Evolutionary conservation across 2,329 filamentous ascomycete species (phyloP).

Genomic region (Alternaria postmessia): DNA sequence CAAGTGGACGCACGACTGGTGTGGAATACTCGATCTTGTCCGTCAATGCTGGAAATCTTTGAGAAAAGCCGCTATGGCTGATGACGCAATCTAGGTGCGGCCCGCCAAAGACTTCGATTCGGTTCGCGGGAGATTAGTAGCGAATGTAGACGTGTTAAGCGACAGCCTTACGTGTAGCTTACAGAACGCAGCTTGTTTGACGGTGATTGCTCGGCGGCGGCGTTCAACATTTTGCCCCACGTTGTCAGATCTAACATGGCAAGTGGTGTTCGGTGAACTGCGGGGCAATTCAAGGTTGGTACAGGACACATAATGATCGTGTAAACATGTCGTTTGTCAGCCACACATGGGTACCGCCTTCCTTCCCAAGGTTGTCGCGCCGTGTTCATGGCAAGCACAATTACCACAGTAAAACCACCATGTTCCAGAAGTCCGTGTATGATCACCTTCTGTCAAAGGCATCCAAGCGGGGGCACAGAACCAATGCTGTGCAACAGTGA

Average conservation of each 20-base stretch:
- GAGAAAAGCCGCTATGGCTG: slow-evolving; percentile 4
- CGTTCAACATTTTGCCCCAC: background rate
- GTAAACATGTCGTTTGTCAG: background rate
- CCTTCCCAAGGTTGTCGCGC: background rate
- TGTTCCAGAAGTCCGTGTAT: background rate
- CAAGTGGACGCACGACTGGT: slow-evolving; percentile 32
- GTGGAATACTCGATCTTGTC: background rate
- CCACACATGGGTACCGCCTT: background rate
- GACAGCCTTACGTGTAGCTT: background rate
- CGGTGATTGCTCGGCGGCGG: background rate
- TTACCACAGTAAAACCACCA: background rate
- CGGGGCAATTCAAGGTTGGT: slow-evolving; percentile 1
- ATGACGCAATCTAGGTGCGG: slow-evolving; percentile 12
- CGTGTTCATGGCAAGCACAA: background rate
- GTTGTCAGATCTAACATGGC: background rate
- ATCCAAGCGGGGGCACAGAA: background rate
- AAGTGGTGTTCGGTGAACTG: slow-evolving; percentile 1
- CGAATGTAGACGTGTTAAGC: background rate
- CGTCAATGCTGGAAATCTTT: background rate
- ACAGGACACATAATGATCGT: background rate
- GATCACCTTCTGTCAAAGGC: background rate
- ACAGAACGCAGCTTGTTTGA: background rate
- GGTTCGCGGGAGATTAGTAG: slow-evolving; percentile 1
- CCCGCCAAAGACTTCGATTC: background rate
- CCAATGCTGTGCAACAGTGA: background rate